Percentiles rank a stretch among this genome's conserved stretches.
These are phyloP conservation scores for Deakozyma indianensis DNA, from an alignment of 805 yeast species.

Conservation along the genomic window DNA sequence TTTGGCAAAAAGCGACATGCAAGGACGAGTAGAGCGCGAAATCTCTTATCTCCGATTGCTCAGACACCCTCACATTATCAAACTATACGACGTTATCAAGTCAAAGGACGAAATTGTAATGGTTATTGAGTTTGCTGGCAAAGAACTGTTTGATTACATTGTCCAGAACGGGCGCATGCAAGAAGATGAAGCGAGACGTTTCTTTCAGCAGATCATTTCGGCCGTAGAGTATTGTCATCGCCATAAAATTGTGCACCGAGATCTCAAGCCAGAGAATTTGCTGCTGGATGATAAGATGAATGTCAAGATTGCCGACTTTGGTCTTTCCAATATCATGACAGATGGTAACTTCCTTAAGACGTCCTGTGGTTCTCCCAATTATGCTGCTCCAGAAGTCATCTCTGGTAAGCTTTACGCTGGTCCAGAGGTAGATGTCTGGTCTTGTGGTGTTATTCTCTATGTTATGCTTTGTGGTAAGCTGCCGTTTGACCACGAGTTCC, in stretches of 20 bases:
- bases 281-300: constrained; percentile 78
- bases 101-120: constrained; percentile 90
- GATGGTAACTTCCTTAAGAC: constrained; percentile 94
- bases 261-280: constrained; percentile 89
- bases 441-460: constrained; percentile 86
- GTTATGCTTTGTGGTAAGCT: constrained; percentile 93
- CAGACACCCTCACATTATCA: constrained; percentile 93
- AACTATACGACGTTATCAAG: constrained; percentile 87
- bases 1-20: constrained; percentile 90
- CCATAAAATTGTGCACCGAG: constrained; percentile 92
- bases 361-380: constrained; percentile 91
- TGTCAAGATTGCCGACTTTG: constrained; percentile 94
- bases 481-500: constrained; percentile 93
- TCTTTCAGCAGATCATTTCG: constrained; percentile 90
- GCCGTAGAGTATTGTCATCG: constrained; percentile 96
- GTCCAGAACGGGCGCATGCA: constrained; percentile 89
- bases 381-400: constrained; percentile 96
- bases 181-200: constrained; percentile 81
- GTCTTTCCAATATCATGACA: constrained; percentile 89
- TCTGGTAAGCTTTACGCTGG: constrained; percentile 93
- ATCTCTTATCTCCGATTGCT: constrained; percentile 75
- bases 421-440: constrained; percentile 97
- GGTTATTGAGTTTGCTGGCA: constrained; percentile 97
- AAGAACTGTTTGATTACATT: constrained; percentile 87
- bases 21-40: constrained; percentile 89